A percentile compares a stretch with the other conserved stretches of the same genome.
Conservation (phyloP, 768 basidiomycete genomes). For the Auricularia cornea region DNA sequence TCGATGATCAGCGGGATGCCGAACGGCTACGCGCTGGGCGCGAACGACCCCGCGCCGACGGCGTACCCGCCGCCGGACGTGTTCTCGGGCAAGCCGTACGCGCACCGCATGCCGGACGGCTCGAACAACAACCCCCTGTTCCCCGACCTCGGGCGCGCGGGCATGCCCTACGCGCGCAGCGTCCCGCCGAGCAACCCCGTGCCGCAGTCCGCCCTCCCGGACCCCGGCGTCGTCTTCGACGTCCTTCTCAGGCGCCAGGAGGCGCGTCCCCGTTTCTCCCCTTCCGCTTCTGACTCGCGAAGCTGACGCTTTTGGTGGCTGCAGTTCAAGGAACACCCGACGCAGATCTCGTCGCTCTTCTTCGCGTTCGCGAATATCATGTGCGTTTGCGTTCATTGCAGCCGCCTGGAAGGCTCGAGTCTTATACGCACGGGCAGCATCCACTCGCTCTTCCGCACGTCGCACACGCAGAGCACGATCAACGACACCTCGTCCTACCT, state of each 20-base stretch:
- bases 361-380: slow-evolving; percentile 55
- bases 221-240: slow-evolving; percentile 75
- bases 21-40: not conserved
- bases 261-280: slow-evolving; percentile 27
- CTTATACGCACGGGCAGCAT: slow-evolving; percentile 7
- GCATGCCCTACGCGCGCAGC: slow-evolving; percentile 72
- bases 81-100: slow-evolving; percentile 39
- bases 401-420: not conserved
- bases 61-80: not conserved
- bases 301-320: not conserved
- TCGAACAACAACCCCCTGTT: slow-evolving; percentile 61
- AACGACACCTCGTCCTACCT: slow-evolving; percentile 86
- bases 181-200: slow-evolving; percentile 64
- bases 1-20: too few relatives aligned
- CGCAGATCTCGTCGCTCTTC: slow-evolving; percentile 70
- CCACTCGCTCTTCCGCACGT: slow-evolving; percentile 62
- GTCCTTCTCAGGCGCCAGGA: slow-evolving; percentile 64
- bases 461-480: slow-evolving; percentile 52
- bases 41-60: not conserved
- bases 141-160: slow-evolving; percentile 71
- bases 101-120: slow-evolving; percentile 71
- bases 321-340: slow-evolving; percentile 69
- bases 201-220: slow-evolving; percentile 62
- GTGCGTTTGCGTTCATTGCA: not conserved
- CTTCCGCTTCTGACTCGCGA: not conserved